Percentiles rank a stretch among this genome's conserved stretches.
Conservation (phyloP, 2,329 filamentous ascomycete species). For the Helotiales sp. region DNA sequence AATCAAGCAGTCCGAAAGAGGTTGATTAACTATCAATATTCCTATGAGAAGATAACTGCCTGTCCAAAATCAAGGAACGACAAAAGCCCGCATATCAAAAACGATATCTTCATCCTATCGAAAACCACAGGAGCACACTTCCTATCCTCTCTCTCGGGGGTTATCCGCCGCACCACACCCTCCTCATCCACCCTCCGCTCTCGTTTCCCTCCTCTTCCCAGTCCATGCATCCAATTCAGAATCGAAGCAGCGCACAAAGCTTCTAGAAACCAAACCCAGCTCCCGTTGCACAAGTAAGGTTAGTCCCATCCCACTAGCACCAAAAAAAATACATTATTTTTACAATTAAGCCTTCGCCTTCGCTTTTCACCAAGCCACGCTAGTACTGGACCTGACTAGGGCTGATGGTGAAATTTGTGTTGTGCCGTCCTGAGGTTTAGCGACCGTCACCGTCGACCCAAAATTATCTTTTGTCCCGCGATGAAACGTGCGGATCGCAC, state of each 20-base stretch:
- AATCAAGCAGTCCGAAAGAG: neutral
- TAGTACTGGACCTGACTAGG: conserved; percentile 2
- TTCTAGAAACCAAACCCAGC: neutral
- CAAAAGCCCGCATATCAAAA: neutral
- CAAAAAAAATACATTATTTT: conserved; percentile 10
- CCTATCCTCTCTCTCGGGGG: neutral
- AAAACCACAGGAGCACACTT: neutral
- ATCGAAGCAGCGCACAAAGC: neutral
- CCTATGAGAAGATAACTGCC: neutral
- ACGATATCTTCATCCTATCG: neutral
- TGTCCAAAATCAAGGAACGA: neutral
- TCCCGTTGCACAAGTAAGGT: neutral
- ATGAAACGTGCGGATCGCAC: conserved; percentile 9
- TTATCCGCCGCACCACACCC: conserved; percentile 5
- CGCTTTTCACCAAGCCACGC: neutral
- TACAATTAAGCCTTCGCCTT: conserved; percentile 12
- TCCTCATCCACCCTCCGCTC: neutral
- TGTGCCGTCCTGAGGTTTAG: neutral
- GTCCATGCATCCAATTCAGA: conserved; percentile 2
- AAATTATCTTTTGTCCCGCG: conserved; percentile 2
- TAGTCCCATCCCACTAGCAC: neutral
- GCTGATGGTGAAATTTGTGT: neutral
- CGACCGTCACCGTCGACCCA: conserved; percentile 3
- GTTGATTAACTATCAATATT: conserved; percentile 1
- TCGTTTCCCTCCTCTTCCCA: neutral